Base-by-base conservation (phyloP, 2,329 filamentous ascomycete genomes). In the Xylaria sp. region DNA sequence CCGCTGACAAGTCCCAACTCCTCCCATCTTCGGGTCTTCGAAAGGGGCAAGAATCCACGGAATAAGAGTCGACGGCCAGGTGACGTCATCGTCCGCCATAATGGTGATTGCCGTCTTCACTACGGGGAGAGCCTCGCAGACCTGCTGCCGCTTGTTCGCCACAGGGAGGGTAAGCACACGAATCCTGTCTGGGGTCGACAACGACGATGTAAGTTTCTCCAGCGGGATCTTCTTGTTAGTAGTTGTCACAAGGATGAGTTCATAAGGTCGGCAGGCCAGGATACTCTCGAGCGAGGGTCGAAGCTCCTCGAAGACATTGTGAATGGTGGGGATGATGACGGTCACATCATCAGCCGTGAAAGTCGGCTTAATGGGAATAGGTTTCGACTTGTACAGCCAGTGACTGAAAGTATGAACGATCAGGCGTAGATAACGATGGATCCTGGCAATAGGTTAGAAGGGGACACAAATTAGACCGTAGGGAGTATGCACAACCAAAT, bases 11-110 rank as follows among this genome's bases (percentile, higher is more conserved):
- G 93, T 96, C 37, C 92, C 92, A 50, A 97, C 93, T 29, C 92
- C 93, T 54, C 93, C 93, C 63, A 95, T 93, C 59, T 82, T 79
- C 38, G 83, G 77, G 69, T 94, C 86, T 71, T 97, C 92, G 59
- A 97, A 96, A 0, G 93, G 92, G 4, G 93, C 93, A 58, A 97
- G 78, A 53, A 97, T 89, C 92, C 92, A 97, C 26, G 88, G 89
- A 66, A 96, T 83, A 59, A 96, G 84, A 39, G 90, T 94, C 16
- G 81, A 79, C 2, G 92, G 92, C 89, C 93, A 96, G 64, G 89
- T 92, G 58, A 97, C 93, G 71, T 97, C 93, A 73, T 97, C 93
- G 70, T 97, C 93, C 21, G 92, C 92, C 78, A 97, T 91, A 65
- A 97, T 84, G 37, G 91, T 96, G 69, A 97, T 92, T 47, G 82